These are phyloP conservation scores for Skeletonema costatum DNA, from an alignment of 108 stramenopile genomes.

Conservation along the genomic window DNA sequence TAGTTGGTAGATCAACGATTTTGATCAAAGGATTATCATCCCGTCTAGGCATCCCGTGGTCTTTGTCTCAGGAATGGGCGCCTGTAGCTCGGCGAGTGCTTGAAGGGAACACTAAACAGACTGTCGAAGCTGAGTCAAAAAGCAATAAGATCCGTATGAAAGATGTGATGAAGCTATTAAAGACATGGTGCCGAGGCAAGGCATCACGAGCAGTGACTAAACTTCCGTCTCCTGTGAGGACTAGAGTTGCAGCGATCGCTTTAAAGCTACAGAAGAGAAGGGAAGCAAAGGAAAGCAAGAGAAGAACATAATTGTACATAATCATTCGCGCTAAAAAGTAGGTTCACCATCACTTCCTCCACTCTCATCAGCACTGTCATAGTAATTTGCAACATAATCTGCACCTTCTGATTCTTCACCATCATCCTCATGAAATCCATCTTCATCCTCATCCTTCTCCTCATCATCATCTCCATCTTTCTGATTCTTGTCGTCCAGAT, in stretches of 20 bases:
- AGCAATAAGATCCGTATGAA: conserved; percentile 59
- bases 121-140: not conserved
- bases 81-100: conserved; percentile 73
- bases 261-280: conserved; percentile 60
- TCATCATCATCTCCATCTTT: conserved; percentile 45
- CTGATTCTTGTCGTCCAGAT: conserved; percentile 46
- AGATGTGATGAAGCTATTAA: conserved; percentile 58
- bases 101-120: conserved; percentile 11
- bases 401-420: conserved; percentile 75
- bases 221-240: conserved; percentile 66
- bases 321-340: conserved; percentile 48
- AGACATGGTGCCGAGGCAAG: conserved; percentile 72
- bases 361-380: conserved; percentile 72
- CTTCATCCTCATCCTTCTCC: conserved; percentile 50
- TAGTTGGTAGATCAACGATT: conserved; percentile 91
- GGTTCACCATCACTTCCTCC: conserved; percentile 64
- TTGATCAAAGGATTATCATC: conserved; percentile 91
- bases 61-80: conserved; percentile 80
- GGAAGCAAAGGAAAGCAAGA: conserved; percentile 34
- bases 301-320: not conserved
- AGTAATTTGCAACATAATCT: conserved; percentile 73
- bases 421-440: conserved; percentile 54
- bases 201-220: conserved; percentile 42
- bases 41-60: conserved; percentile 89
- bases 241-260: conserved; percentile 55